Evolutionary conservation across 2,329 filamentous ascomycete genomes (phyloP).

Genomic region (Xenoacremonium recifei): DNA sequence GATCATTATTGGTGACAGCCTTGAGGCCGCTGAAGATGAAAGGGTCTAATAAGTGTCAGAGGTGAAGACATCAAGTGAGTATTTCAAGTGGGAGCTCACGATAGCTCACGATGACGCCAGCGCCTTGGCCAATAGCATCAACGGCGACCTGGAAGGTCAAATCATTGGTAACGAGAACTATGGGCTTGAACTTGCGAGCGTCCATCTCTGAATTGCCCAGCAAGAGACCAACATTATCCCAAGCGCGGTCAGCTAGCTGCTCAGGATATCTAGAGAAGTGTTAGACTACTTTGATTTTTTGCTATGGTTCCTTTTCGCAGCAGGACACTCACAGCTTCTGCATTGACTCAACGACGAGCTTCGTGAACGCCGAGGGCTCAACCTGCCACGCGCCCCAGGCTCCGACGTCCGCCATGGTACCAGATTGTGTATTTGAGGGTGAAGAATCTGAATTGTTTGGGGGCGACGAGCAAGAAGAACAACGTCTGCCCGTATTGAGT

Average conservation of each 20-base stretch:
- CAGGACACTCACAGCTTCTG: constrained; percentile 65
- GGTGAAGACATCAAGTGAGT: not conserved
- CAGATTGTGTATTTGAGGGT: too few species aligned
- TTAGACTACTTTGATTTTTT: not conserved
- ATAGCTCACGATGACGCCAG: constrained; percentile 83
- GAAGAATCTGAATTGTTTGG: too few species aligned
- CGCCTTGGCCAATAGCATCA: constrained; percentile 77
- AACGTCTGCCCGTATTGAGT: too few species aligned
- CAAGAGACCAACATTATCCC: constrained; percentile 95
- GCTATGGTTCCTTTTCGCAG: not conserved
- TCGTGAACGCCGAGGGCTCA: constrained; percentile 42
- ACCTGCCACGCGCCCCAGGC: constrained; percentile 41
- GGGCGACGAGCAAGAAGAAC: too few species aligned
- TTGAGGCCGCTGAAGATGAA: constrained; percentile 96
- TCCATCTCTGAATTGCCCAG: constrained; percentile 41
- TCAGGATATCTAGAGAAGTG: constrained; percentile 71
- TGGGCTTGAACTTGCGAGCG: constrained; percentile 26
- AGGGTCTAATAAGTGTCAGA: constrained; percentile 60
- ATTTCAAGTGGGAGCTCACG: constrained; percentile 48
- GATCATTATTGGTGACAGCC: constrained; percentile 77
- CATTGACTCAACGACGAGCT: constrained; percentile 75
- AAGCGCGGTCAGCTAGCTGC: constrained; percentile 81
- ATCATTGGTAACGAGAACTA: constrained; percentile 72
- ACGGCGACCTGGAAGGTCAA: constrained; percentile 85
- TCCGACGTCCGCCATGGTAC: constrained; percentile 28